Evolutionary conservation across 805 yeast genomes (phyloP).

Genomic region (Teunomyces kruisii): DNA sequence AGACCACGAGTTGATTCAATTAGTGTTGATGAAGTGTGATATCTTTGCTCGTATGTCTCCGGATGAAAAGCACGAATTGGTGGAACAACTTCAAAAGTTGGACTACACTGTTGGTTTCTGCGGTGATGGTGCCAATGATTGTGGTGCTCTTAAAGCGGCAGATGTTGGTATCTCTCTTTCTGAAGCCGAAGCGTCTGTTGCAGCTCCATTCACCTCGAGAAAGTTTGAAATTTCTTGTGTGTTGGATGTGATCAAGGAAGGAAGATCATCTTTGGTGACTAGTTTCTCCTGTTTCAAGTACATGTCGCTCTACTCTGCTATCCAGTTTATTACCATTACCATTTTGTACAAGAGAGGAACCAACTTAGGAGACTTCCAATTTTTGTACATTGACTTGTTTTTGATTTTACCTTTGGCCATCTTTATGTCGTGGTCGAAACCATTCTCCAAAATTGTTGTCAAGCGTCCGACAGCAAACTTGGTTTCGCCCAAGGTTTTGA

Average conservation of each 20-base stretch:
- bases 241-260: conserved; percentile 86
- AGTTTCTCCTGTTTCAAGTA: conserved; percentile 96
- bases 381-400: conserved; percentile 87
- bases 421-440: conserved; percentile 96
- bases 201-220: conserved; percentile 96
- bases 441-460: conserved; percentile 55
- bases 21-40: conserved; percentile 66
- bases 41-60: conserved; percentile 98
- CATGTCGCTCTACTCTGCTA: conserved; percentile 96
- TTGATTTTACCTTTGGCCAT: conserved; percentile 92
- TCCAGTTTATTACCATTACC: conserved; percentile 87
- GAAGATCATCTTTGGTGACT: conserved; percentile 91
- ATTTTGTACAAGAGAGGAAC: conserved; percentile 85
- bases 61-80: conserved; percentile 95
- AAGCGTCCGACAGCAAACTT: conserved; percentile 94
- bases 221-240: conserved; percentile 91
- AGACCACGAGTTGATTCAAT: conserved; percentile 41
- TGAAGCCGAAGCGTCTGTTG: conserved; percentile 98
- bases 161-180: conserved; percentile 95
- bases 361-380: conserved; percentile 95
- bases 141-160: conserved; percentile 97
- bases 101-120: conserved; percentile 96
- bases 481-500: conserved; percentile 82
- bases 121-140: conserved; percentile 99
- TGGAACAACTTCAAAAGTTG: conserved; percentile 75